Percentiles rank a stretch among this genome's conserved stretches.
phyloP scores from a whole-genome alignment of 192 early-diverging fungal genomes.

The Coemansia sp. region DNA sequence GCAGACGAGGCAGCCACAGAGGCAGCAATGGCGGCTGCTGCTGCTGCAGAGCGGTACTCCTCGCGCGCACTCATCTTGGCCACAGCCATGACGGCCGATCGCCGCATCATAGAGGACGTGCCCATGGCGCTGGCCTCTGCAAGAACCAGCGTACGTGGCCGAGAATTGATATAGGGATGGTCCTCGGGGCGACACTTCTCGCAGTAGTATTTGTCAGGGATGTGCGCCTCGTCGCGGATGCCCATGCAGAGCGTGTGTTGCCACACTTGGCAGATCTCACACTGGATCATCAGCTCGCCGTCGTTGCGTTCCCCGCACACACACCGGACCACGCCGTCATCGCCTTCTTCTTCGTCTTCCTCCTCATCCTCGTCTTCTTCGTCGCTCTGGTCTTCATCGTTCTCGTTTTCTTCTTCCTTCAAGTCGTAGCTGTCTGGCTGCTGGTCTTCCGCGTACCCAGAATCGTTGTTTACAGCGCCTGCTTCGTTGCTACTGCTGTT shows the following conservation, averaged over 20 bases:
- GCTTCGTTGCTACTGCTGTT: neutral
- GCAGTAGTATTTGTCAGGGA: constrained; percentile 91
- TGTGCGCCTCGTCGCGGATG: constrained; percentile 67
- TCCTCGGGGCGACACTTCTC: constrained; percentile 84
- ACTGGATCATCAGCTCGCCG: constrained; percentile 86
- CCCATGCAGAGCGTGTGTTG: constrained; percentile 94
- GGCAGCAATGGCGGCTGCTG: constrained; percentile 41
- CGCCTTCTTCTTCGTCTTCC: constrained; percentile 18
- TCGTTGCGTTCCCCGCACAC: constrained; percentile 58
- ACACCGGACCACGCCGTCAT: constrained; percentile 53
- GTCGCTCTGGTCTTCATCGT: constrained; percentile 7
- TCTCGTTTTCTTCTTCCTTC: constrained; percentile 3
- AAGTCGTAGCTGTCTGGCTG: neutral
- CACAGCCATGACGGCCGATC: constrained; percentile 51
- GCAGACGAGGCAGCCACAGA: constrained; percentile 27
- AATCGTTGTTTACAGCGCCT: neutral
- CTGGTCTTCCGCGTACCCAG: constrained; percentile 1
- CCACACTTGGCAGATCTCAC: constrained; percentile 91
- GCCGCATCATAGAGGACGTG: constrained; percentile 48
- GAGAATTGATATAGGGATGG: constrained; percentile 64
- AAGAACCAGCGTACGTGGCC: constrained; percentile 40
- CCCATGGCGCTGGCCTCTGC: constrained; percentile 42
- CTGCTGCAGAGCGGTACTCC: constrained; percentile 39
- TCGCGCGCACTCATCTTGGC: constrained; percentile 51
- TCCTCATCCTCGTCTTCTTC: constrained; percentile 15